Conservation (phyloP, 2,329 filamentous ascomycete species). For the Ceratocystis destructans region DNA sequence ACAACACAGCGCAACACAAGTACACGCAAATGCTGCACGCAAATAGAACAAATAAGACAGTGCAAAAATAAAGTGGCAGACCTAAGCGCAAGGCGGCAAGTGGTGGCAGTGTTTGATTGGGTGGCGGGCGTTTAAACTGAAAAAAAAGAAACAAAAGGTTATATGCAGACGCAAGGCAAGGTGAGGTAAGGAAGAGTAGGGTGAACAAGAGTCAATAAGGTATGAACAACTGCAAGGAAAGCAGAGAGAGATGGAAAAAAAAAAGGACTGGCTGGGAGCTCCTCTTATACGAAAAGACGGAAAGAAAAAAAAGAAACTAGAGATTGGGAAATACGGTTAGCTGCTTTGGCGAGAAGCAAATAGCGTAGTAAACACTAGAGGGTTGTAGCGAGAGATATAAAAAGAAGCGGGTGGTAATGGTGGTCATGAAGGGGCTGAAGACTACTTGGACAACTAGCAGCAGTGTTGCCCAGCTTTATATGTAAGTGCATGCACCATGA, state of each 20-base stretch:
- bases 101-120: neutral
- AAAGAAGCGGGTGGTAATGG: neutral
- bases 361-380: neutral
- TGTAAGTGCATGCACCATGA: neutral
- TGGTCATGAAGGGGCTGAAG: neutral
- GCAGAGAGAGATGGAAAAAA: neutral
- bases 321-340: neutral
- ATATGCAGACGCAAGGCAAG: neutral
- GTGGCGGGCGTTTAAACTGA: neutral
- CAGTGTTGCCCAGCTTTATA: neutral
- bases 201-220: too few relatives aligned
- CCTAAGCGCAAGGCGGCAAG: neutral
- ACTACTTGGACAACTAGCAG: neutral
- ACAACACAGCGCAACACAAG: too few relatives aligned
- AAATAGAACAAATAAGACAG: neutral
- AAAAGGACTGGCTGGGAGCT: neutral
- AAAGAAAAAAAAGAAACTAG: neutral
- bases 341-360: neutral
- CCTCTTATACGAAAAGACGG: neutral
- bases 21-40: neutral
- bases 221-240: neutral
- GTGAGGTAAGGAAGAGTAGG: neutral
- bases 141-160: too few relatives aligned
- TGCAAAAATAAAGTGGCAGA: neutral
- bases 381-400: neutral